These are phyloP conservation scores for Arxiozyma heterogenica DNA, from an alignment of 1,139 yeast genomes.

Conservation along the genomic window DNA sequence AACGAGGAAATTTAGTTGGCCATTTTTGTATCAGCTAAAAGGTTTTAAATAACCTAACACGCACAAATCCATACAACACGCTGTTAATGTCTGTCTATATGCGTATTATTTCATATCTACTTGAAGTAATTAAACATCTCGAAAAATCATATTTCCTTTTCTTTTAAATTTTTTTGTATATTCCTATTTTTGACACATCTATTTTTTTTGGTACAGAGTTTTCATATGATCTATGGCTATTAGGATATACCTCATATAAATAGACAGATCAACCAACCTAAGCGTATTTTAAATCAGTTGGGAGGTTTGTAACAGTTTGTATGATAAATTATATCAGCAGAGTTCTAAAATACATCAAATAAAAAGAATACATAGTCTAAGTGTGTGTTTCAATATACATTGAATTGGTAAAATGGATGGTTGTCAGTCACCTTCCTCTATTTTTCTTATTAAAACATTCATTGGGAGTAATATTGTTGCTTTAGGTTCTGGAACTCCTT, in stretches of 20 bases:
- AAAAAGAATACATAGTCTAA: no score
- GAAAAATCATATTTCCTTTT: not conserved
- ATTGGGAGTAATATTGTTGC: slow-evolving; percentile 34
- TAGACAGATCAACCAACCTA: no score
- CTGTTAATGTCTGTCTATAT: no score
- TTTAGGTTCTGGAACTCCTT: slow-evolving; percentile 59
- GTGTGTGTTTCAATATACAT: not conserved
- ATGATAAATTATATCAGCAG: not conserved
- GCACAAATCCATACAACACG: not conserved
- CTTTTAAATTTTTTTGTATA: no score
- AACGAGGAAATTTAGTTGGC: no score
- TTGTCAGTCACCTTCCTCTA: not conserved
- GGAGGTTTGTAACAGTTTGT: no score
- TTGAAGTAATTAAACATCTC: not conserved
- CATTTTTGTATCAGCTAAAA: not conserved
- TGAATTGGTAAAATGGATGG: not conserved
- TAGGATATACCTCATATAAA: no score
- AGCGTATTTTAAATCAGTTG: no score
- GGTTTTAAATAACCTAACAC: not conserved
- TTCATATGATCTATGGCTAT: not conserved
- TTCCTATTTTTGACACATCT: not conserved
- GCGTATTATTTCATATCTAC: no score
- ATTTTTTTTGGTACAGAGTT: not conserved
- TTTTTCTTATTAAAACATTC: slow-evolving; percentile 8
- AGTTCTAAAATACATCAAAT: not conserved